Base-by-base conservation (phyloP, 2,329 filamentous ascomycete genomes). In the Verticillium klebahnii region DNA sequence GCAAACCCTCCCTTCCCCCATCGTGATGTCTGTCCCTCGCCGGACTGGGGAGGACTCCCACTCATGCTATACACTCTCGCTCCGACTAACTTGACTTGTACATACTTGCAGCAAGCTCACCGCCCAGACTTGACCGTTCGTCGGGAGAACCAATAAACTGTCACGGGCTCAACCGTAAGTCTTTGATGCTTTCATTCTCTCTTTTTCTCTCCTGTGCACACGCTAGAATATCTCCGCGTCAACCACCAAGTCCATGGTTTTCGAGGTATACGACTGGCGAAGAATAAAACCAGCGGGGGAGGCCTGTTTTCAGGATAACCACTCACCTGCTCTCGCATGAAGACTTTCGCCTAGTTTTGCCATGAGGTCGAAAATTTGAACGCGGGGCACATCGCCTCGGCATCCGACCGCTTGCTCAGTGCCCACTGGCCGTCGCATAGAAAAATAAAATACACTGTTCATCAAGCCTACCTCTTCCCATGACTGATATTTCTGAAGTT, bases 211-310 rank as follows among this genome's bases (percentile, higher is more conserved):
- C 57, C 6, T 58, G 29, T 7, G 11, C 7, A 62, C 74, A 79
- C 90, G 91, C 91, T 88, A 89, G 84, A 80, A 86, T 92, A 96
- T 96, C 92, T 90, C 90, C 91, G 88, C 88, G 86, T 89, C 83
- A 85, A 88, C 86, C 89, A 82, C 79, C 71, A 69, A 78, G 71
- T 77, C 81, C 72, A 89, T 92, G 90, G 89, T 87, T 89, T 84
- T 86, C 86, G 87, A 92, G 92, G 89, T 97, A 97, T 88, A 96
- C 90, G 87, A 87, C 85, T 93, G 86, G 92, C 92, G 91, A 83
- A 97, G 83, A 97, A 77, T 70, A 83, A 95, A 78, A 72, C 74
- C 69, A 75, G 76, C 72, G 73, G 72, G 70, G 75, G 74, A 69
- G 69, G 73, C 66, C 58, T 67, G 69, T 72, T 76, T 59, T 15